A percentile compares a stretch with the other conserved stretches of the same genome.
Conservation (phyloP, 768 basidiomycete genomes). For the Hortiboletus campestris region DNA sequence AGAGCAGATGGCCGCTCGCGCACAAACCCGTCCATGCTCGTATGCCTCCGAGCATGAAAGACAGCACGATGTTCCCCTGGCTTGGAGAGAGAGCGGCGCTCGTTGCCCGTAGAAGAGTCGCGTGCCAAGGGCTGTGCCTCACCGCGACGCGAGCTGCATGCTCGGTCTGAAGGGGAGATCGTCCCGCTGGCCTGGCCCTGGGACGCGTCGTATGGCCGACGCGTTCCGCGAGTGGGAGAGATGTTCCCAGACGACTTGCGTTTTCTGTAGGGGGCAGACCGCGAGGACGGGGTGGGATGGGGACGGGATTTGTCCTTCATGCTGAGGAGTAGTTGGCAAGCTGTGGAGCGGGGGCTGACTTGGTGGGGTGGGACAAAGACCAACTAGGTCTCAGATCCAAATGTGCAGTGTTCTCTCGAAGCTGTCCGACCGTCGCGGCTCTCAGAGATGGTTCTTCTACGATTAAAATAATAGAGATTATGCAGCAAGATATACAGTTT, state of each 20-base stretch:
- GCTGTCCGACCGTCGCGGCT: slow-evolving; percentile 8
- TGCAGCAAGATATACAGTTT: neutral
- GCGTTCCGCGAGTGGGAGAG: slow-evolving; percentile 13
- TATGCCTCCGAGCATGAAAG: slow-evolving; percentile 2
- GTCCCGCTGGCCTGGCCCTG: slow-evolving; percentile 1
- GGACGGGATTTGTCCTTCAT: slow-evolving; percentile 28
- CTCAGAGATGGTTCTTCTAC: neutral
- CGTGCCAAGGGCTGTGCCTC: slow-evolving; percentile 6
- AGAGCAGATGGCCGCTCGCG: slow-evolving; percentile 9
- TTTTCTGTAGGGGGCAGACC: slow-evolving; percentile 21
- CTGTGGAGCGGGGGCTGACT: slow-evolving; percentile 17
- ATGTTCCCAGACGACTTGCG: neutral
- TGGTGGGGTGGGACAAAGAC: slow-evolving; percentile 4
- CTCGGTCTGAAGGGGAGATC: slow-evolving; percentile 5
- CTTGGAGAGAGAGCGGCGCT: neutral
- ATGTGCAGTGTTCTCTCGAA: neutral
- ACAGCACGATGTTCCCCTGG: slow-evolving; percentile 5
- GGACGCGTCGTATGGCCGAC: slow-evolving; percentile 13
- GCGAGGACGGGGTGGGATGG: slow-evolving; percentile 5
- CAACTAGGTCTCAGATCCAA: slow-evolving; percentile 3
- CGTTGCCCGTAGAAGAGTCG: neutral
- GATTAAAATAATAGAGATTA: neutral
- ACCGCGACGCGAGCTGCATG: neutral
- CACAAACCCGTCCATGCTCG: slow-evolving; percentile 2
- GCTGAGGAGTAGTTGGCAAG: slow-evolving; percentile 8